phyloP scores from a whole-genome alignment of 129 eudicot genomes.

The Helianthus annuus region DNA sequence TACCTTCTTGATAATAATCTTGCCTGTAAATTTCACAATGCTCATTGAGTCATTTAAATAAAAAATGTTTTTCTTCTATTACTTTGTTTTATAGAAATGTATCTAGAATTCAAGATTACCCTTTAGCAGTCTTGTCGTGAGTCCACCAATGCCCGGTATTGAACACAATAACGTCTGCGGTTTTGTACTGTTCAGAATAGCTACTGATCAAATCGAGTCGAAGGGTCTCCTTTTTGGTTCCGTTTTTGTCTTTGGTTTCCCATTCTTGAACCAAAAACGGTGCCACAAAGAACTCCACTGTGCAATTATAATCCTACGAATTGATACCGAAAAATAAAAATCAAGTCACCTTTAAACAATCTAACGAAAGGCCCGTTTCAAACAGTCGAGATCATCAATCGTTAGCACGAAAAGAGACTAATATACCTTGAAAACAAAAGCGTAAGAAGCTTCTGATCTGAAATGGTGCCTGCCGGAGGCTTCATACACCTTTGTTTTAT shows the following conservation, averaged over 20 bases:
- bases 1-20: constrained; percentile 71
- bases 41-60: not conserved
- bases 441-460: constrained; percentile 68
- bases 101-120: constrained; percentile 34
- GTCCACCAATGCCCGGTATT: constrained; percentile 83
- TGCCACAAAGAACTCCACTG: constrained; percentile 59
- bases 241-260: constrained; percentile 47
- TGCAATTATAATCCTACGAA: constrained; percentile 50
- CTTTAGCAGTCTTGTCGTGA: constrained; percentile 60
- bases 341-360: not conserved
- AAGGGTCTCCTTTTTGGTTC: constrained; percentile 48
- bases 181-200: constrained; percentile 50
- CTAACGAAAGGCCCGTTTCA: not conserved
- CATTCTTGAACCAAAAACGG: constrained; percentile 70
- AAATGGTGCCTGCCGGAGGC: constrained; percentile 69
- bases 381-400: not conserved
- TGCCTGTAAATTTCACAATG: constrained; percentile 41
- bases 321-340: not conserved
- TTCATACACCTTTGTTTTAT: constrained; percentile 71
- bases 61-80: not conserved
- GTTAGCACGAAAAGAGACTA: constrained; percentile 1
- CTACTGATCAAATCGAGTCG: constrained; percentile 57
- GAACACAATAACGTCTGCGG: constrained; percentile 55
- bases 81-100: not conserved
- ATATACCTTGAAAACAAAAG: constrained; percentile 69